These are phyloP conservation scores for Nidula microcarpa DNA, from an alignment of 768 basidiomycete species.

Conservation along the genomic window DNA sequence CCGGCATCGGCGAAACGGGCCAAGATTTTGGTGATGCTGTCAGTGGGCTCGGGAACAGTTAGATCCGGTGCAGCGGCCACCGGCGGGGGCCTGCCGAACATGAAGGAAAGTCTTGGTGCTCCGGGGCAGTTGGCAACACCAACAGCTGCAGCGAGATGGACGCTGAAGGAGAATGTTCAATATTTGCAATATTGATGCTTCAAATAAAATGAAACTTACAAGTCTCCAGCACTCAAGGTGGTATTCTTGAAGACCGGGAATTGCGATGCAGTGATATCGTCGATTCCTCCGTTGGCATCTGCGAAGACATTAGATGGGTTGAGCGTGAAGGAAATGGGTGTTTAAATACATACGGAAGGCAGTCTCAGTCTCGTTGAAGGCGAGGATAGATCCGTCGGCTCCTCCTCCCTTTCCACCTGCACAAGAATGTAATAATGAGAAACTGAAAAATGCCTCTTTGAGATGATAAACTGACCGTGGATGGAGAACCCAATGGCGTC, in stretches of 20 bases:
- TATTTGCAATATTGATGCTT: neutral
- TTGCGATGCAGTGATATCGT: slow-evolving; percentile 10
- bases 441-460: no score
- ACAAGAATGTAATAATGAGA: no score
- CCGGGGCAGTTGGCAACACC: slow-evolving; percentile 30
- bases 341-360: slow-evolving; percentile 13
- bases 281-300: slow-evolving; percentile 15
- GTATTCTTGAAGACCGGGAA: slow-evolving; percentile 12
- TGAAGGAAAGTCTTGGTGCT: slow-evolving; percentile 24
- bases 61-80: slow-evolving; percentile 14
- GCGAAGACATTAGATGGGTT: neutral
- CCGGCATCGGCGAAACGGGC: slow-evolving; percentile 21
- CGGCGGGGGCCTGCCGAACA: slow-evolving; percentile 21
- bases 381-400: slow-evolving; percentile 24
- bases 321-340: neutral
- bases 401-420: slow-evolving; percentile 9
- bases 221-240: slow-evolving; percentile 14
- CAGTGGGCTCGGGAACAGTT: slow-evolving; percentile 17
- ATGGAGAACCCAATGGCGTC: no score
- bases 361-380: slow-evolving; percentile 18
- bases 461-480: no score
- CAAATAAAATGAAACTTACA: slow-evolving; percentile 7
- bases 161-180: slow-evolving; percentile 2
- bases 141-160: slow-evolving; percentile 20
- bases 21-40: slow-evolving; percentile 18